Conservation (phyloP, 1,139 yeast species). For the Candida buenavistaensis region DNA sequence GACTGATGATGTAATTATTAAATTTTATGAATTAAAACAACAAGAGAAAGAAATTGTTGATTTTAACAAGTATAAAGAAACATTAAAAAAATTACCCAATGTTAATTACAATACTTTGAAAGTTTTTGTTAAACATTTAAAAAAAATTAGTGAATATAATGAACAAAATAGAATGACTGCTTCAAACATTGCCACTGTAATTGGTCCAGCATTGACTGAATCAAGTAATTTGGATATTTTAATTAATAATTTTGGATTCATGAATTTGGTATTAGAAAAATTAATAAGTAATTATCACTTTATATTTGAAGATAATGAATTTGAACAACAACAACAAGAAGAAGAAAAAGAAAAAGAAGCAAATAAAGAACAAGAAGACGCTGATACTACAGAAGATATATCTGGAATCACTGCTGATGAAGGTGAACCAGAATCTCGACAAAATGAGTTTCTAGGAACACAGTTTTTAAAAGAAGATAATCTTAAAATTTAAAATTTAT, state of each 20-base stretch:
- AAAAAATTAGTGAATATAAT: constrained; percentile 56
- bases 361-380: background rate
- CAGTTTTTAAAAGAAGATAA: constrained; percentile 2
- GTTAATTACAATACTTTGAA: constrained; percentile 69
- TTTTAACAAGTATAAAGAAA: constrained; percentile 39
- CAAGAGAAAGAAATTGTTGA: constrained; percentile 20
- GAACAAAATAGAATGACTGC: constrained; percentile 77
- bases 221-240: constrained; percentile 53
- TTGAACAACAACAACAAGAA: background rate
- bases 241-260: constrained; percentile 53
- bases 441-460: constrained; percentile 1
- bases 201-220: constrained; percentile 62
- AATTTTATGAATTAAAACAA: constrained; percentile 47
- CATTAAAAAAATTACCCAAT: constrained; percentile 56
- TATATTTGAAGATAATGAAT: constrained; percentile 30
- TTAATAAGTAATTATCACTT: constrained; percentile 42
- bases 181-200: constrained; percentile 76
- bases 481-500: background rate
- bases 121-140: constrained; percentile 68
- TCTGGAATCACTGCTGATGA: constrained; percentile 3
- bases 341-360: background rate
- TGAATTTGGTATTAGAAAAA: constrained; percentile 55
- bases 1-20: constrained; percentile 52
- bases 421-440: background rate
- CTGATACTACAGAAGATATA: constrained; percentile 2